Evolutionary conservation across 1,284 basidiomycete species (phyloP).

Genomic region (Cutaneotrichosporon sp.): DNA sequence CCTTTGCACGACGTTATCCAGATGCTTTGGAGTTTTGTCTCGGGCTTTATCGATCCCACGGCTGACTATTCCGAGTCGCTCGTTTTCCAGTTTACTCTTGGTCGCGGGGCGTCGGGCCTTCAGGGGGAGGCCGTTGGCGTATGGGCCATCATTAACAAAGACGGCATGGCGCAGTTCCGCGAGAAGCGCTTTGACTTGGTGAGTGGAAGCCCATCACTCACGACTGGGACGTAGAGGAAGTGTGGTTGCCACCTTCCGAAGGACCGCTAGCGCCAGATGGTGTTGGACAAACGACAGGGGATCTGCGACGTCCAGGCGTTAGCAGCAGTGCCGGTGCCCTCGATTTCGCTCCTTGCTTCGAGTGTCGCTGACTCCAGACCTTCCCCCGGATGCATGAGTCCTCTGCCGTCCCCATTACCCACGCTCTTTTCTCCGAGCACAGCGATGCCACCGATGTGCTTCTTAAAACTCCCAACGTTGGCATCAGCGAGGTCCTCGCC

Average conservation of each 20-base stretch:
- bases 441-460: conserved; percentile 72
- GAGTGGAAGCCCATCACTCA: too few relatives aligned
- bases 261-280: too few relatives aligned
- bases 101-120: conserved; percentile 50
- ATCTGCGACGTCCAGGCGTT: too few relatives aligned
- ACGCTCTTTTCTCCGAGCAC: conserved; percentile 72
- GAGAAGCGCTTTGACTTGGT: conserved; percentile 79
- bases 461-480: conserved; percentile 60
- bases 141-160: conserved; percentile 76
- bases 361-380: conserved; percentile 29
- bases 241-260: too few relatives aligned
- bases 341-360: too few relatives aligned
- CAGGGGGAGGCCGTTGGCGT: conserved; percentile 60
- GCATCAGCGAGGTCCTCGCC: conserved; percentile 58
- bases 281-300: too few relatives aligned
- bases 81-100: conserved; percentile 69
- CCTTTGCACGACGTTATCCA: conserved; percentile 73
- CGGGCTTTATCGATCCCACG: conserved; percentile 67
- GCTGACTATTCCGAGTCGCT: conserved; percentile 54
- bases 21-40: conserved; percentile 57
- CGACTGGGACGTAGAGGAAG: too few relatives aligned
- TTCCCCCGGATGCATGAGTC: conserved; percentile 43
- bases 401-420: conserved; percentile 31
- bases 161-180: conserved; percentile 64
- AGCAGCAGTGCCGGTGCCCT: too few relatives aligned